Evolutionary conservation across 1,284 basidiomycete species (phyloP), one percentile per base, ranked within the genome.

Genomic region (Gomphus bonarii): DNA sequence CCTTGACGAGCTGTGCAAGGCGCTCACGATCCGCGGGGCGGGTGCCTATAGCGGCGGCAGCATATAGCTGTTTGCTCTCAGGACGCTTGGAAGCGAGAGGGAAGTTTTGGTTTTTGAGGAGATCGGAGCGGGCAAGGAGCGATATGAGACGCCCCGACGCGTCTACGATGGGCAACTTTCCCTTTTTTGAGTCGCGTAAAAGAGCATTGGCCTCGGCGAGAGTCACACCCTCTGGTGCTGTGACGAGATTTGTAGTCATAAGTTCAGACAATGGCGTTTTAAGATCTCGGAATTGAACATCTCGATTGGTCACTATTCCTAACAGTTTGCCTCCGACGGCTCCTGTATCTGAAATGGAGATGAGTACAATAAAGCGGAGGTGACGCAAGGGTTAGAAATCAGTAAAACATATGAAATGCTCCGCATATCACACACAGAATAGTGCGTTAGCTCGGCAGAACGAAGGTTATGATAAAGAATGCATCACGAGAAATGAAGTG

Each of bases 91-190:
- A 92, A 0, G 95, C 94, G 54, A 97, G 82, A 2, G 95, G 97
- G 73, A 88, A 99, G 62, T 91, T 95, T 69, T 97, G 92, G 75
- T 97, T 98, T 75, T 99, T 99, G 68, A 99, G 83, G 60, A 99
- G 77, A 72, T 99, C 95, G 42, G 95, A 97, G 59, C 95, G 92
- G 4, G 94, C 91, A 58, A 97, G 85, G 60, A 97, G 88, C 25
- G 92, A 89, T 51, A 86, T 80, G 49, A 97, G 85, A 62, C 83
- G 76, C 58, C 90, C 90, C 53, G 81, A 65, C 7, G 72, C 65
- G 71, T 97, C 86, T 64, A 97, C 76, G 66, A 97, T 89, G 54
- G 93, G 95, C 1, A 99, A 82, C 72, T 99, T 99, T 61, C 95
- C 95, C 78, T 97, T 98, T 72, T 99, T 99, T 50, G 90, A 95